Base-by-base conservation (phyloP, 129 eudicot genomes). In the Gnaphalium uliginosum region DNA sequence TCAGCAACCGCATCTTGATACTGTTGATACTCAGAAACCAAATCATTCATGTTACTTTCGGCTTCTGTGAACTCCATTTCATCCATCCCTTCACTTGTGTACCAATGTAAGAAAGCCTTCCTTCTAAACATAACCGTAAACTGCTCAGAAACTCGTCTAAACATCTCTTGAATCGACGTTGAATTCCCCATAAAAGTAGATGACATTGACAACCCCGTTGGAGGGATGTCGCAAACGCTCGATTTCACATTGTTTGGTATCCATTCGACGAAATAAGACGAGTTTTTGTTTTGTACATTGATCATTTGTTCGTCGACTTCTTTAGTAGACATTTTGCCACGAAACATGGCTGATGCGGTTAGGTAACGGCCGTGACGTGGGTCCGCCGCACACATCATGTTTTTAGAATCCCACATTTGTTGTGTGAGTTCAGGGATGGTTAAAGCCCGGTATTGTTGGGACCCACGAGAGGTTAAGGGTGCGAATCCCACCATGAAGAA, bases 401-500 rank as follows among this genome's bases (percentile, higher is more conserved):
- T 87, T 67, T 87, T 87, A 35, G 92, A 78, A 32, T 88, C 93
- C 93, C 93, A 88, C 90, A 88, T 88, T 66, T 88, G 93, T 73
- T 86, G 90, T 46, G 90, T 88, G 54, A 88, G 88, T 48, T 88
- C 93, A 1, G 93, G 93, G 78, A 88, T 88, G 37, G 88, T 85
- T 29, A 86, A 79, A 41, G 93, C 85, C 0, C 88, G 84, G 80
- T 88, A 88, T 71, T 88, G 93, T 46, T 86, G 93, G 32, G 90
- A 89, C 0, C 86, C 85, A 9, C 88, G 85, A 46, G 95, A 89
- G 68, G 95, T 89, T 50, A 89, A 58, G 2, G 96, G 96, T 0
- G 96, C 96, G 21, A 89, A 89, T 1, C 95, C 95, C 8, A 89
- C 95, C 95, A 89, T 89, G 85, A 89, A 89, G 80, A 89, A 89